Conservation (phyloP, 78 protist genomes). For the Neovahlkampfia damariscottae region DNA sequence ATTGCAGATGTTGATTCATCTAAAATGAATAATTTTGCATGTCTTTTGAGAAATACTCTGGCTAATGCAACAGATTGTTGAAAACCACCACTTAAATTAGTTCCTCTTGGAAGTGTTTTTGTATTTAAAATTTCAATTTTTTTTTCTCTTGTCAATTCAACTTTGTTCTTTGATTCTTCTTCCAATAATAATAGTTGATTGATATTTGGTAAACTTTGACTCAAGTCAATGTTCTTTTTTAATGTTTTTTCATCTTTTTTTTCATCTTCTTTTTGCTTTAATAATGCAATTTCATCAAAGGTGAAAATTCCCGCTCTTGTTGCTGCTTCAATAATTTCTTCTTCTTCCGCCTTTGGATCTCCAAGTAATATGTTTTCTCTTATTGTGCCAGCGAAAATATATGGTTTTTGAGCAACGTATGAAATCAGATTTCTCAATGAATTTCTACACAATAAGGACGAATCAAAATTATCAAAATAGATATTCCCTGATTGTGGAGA, state of each 20-base stretch:
- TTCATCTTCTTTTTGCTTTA: neutral
- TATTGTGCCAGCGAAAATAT: constrained; percentile 25
- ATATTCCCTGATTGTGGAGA: neutral
- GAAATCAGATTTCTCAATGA: constrained; percentile 7
- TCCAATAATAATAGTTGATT: no score
- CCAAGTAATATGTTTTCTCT: constrained; percentile 28
- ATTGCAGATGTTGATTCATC: constrained; percentile 14
- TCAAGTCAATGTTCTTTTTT: neutral
- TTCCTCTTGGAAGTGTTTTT: neutral
- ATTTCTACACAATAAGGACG: neutral
- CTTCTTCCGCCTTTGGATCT: neutral
- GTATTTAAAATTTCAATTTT: neutral
- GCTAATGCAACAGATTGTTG: constrained; percentile 24
- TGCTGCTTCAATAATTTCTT: constrained; percentile 12
- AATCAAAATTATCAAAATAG: neutral
- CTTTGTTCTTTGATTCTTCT: no score
- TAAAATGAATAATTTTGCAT: constrained; percentile 12
- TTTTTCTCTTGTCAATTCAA: neutral
- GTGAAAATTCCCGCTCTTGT: constrained; percentile 8
- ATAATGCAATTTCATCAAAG: neutral
- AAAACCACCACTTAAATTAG: constrained; percentile 22
- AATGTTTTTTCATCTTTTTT: neutral
- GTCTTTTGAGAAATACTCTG: constrained; percentile 4
- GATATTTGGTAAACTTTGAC: no score
- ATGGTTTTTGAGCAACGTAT: constrained; percentile 29